Evolutionary conservation across 257 asterid genomes (phyloP).

Genomic region (Cinchona pubescens): DNA sequence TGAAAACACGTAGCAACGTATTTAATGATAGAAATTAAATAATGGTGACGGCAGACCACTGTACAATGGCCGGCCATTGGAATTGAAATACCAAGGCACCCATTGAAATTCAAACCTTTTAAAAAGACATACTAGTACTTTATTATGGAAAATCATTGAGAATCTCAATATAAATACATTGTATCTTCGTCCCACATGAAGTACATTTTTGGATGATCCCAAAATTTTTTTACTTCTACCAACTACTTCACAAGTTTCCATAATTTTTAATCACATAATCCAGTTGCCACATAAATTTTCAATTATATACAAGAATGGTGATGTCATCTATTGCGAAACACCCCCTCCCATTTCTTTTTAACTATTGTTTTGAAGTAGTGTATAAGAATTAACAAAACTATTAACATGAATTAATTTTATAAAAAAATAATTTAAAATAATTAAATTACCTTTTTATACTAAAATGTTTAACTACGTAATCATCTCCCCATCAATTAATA

Average conservation of each 20-base stretch:
- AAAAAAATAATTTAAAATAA: too few relatives aligned
- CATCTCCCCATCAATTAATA: too few relatives aligned
- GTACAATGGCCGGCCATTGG: not conserved
- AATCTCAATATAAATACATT: not conserved
- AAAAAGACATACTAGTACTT: too few relatives aligned
- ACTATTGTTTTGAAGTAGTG: too few relatives aligned
- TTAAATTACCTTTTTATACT: too few relatives aligned
- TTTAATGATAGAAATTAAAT: not conserved
- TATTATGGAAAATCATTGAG: not conserved
- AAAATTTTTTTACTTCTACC: too few relatives aligned
- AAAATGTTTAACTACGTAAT: too few relatives aligned
- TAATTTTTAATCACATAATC: not conserved
- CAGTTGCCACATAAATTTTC: not conserved
- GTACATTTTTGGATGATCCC: not conserved
- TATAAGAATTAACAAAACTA: too few relatives aligned
- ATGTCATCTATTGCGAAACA: not conserved
- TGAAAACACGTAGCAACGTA: not conserved
- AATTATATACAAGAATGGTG: not conserved
- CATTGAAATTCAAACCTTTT: not conserved
- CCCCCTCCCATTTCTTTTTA: too few relatives aligned
- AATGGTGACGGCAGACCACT: not conserved
- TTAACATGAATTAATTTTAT: too few relatives aligned
- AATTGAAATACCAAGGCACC: not conserved
- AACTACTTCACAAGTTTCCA: not conserved
- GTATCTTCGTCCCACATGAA: not conserved